phyloP scores from a whole-genome alignment of 768 basidiomycete genomes.

The Leucocoprinus sp. region DNA sequence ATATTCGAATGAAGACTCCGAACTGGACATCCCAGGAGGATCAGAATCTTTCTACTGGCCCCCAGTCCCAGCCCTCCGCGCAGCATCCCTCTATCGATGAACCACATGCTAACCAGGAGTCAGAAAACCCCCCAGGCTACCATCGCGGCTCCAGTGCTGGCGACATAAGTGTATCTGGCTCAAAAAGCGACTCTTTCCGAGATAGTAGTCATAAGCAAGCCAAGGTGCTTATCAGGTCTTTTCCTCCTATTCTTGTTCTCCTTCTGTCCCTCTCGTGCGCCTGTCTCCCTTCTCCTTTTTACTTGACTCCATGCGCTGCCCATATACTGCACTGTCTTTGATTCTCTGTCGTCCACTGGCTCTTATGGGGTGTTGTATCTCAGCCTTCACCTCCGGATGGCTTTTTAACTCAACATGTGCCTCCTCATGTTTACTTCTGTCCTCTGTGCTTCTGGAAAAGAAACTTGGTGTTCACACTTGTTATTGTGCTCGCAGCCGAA shows the following conservation, averaged over 20 bases:
- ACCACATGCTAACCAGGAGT: constrained; percentile 34
- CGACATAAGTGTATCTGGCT: constrained; percentile 31
- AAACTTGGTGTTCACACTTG: constrained; percentile 52
- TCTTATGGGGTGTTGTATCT: constrained; percentile 17
- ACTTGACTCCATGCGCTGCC: constrained; percentile 10
- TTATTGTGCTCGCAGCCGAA: constrained; percentile 69
- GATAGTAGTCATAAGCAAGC: constrained; percentile 71
- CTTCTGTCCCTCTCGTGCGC: constrained; percentile 26
- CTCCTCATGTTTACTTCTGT: constrained; percentile 34
- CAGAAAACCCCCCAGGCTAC: constrained; percentile 41
- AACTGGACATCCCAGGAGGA: constrained; percentile 48
- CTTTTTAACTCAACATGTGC: constrained; percentile 2
- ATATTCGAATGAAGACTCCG: constrained; percentile 28
- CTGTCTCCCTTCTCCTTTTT: constrained; percentile 21
- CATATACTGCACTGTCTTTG: constrained; percentile 16
- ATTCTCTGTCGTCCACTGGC: constrained; percentile 22
- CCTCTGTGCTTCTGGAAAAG: constrained; percentile 25
- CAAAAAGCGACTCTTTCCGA: constrained; percentile 43
- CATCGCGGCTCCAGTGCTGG: constrained; percentile 42
- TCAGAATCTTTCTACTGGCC: constrained; percentile 33
- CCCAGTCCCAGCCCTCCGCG: constrained; percentile 21
- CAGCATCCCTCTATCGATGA: constrained; percentile 40
- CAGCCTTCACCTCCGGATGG: constrained; percentile 9
- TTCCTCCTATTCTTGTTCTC: constrained; percentile 15
- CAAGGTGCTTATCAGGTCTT: constrained; percentile 80